Conservation (phyloP, 805 yeast genomes). For the Wickerhamia fluorescens region DNA sequence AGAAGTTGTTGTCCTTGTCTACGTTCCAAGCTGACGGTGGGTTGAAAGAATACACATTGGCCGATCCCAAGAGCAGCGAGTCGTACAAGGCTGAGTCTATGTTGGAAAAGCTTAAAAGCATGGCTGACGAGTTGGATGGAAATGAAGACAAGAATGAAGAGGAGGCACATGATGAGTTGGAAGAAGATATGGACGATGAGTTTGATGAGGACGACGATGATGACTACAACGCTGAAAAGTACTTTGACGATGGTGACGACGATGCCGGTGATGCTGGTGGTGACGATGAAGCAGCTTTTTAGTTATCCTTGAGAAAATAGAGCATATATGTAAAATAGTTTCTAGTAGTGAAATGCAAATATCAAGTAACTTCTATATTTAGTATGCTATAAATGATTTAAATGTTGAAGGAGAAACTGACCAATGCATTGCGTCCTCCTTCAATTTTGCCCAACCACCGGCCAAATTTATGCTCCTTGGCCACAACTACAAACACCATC, state of each 20-base stretch:
- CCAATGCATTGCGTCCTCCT: constrained; percentile 69
- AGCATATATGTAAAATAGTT: too few relatives aligned
- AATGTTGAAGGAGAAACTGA: constrained; percentile 7
- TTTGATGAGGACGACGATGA: constrained; percentile 70
- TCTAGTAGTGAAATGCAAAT: background rate
- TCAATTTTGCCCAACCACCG: constrained; percentile 66
- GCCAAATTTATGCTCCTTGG: constrained; percentile 85
- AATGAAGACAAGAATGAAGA: constrained; percentile 37
- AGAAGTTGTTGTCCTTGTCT: constrained; percentile 37
- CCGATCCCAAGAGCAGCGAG: constrained; percentile 19
- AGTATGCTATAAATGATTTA: too few relatives aligned
- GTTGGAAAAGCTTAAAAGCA: constrained; percentile 33
- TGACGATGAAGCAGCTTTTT: constrained; percentile 69
- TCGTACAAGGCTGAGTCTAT: constrained; percentile 32
- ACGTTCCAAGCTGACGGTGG: constrained; percentile 34
- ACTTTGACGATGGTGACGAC: constrained; percentile 68
- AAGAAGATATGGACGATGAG: constrained; percentile 59
- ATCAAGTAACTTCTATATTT: too few relatives aligned
- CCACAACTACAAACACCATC: constrained; percentile 49
- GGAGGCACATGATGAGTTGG: constrained; percentile 32
- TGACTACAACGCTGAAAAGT: constrained; percentile 74
- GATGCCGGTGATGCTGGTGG: constrained; percentile 54
- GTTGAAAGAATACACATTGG: constrained; percentile 19
- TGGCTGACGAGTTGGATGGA: constrained; percentile 41
- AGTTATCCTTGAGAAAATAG: constrained; percentile 4